A percentile compares a stretch with the other conserved stretches of the same genome.
phyloP scores from a whole-genome alignment of 768 basidiomycete species.

The Amanita inopinata region DNA sequence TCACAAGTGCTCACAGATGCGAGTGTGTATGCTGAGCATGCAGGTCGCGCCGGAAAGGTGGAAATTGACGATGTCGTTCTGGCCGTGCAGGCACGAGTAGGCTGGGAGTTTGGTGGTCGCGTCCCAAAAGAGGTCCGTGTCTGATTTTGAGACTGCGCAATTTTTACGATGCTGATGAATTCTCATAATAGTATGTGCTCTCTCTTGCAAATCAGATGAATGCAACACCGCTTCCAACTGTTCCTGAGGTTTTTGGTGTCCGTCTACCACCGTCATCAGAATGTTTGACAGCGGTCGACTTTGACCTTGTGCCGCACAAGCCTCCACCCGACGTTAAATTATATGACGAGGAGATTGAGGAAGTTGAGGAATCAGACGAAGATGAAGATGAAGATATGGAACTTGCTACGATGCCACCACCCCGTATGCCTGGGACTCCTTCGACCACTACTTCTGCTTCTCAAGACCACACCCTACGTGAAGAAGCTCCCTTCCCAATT shows the following conservation, averaged over 20 bases:
- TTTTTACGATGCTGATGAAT: not conserved
- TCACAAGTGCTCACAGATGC: conserved; percentile 78
- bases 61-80: conserved; percentile 77
- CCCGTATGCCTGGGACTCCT: conserved; percentile 13
- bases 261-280: conserved; percentile 65
- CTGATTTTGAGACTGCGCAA: conserved; percentile 5
- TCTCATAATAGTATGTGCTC: conserved; percentile 48
- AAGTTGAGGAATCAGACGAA: conserved; percentile 66
- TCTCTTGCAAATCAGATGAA: conserved; percentile 81
- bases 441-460: conserved; percentile 20
- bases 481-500: conserved; percentile 48
- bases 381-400: conserved; percentile 66
- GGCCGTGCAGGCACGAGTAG: conserved; percentile 81
- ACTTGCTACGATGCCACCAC: conserved; percentile 40
- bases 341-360: conserved; percentile 76
- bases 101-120: conserved; percentile 87
- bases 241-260: conserved; percentile 85
- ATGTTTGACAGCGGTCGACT: conserved; percentile 72
- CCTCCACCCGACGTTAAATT: conserved; percentile 69
- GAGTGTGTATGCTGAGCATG: conserved; percentile 82
- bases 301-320: conserved; percentile 79
- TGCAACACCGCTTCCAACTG: conserved; percentile 66
- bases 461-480: conserved; percentile 27
- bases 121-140: conserved; percentile 75
- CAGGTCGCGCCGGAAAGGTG: conserved; percentile 65